Evolutionary conservation across 164 flowering plant genomes (phyloP).

Genomic region (Stephania cephalantha): DNA sequence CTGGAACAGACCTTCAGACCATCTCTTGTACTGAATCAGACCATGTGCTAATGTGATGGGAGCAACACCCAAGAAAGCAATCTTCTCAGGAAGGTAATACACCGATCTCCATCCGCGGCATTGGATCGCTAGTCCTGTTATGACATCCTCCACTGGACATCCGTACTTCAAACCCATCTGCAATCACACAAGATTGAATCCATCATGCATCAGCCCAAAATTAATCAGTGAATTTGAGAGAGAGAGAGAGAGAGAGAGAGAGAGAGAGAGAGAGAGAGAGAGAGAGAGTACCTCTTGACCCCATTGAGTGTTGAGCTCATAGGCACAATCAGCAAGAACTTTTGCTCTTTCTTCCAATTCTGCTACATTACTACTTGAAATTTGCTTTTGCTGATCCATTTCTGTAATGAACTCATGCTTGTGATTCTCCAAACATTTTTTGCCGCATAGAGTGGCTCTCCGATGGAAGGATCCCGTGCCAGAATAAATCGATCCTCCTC

Average conservation of each 20-base stretch:
- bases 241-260: too few relatives aligned
- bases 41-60: conserved; percentile 22
- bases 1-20: conserved; percentile 31
- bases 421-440: conserved; percentile 11
- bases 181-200: neutral
- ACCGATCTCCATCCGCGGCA: conserved; percentile 36
- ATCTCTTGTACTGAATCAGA: conserved; percentile 29
- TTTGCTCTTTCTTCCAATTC: conserved; percentile 25
- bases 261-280: too few relatives aligned
- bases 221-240: neutral
- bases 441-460: conserved; percentile 27
- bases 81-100: conserved; percentile 20
- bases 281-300: conserved; percentile 28
- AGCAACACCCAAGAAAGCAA: conserved; percentile 23
- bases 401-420: conserved; percentile 12
- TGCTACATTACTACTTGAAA: conserved; percentile 7
- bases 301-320: conserved; percentile 33
- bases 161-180: conserved; percentile 74
- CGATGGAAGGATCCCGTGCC: conserved; percentile 41
- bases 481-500: conserved; percentile 27
- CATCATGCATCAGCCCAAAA: neutral
- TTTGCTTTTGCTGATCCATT: conserved; percentile 2
- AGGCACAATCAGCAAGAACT: conserved; percentile 26
- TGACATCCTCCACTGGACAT: conserved; percentile 34
- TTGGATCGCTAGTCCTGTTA: conserved; percentile 37